Percentiles rank a stretch among this genome's conserved stretches.
Conservation (phyloP, 148 eudicot genomes). For the Chenopodium album region DNA sequence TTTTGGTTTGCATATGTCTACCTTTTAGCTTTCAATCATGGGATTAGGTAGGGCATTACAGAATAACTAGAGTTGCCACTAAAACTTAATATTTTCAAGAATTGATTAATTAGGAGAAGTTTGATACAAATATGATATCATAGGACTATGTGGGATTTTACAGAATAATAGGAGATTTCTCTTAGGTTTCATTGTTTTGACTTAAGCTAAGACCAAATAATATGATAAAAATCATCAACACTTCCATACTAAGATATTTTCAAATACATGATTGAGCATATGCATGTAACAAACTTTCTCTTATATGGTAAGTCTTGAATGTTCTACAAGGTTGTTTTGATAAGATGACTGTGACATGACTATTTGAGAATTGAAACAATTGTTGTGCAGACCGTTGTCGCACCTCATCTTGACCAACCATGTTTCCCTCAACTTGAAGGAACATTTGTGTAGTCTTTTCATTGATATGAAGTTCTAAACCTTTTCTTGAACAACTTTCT, state of each 20-base stretch:
- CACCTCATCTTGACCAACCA: background rate
- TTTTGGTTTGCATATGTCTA: background rate
- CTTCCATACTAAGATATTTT: background rate
- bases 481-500: background rate
- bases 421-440: background rate
- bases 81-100: background rate
- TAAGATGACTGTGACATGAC: background rate
- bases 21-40: background rate
- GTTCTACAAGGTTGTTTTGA: background rate
- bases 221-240: background rate
- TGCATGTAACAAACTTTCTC: background rate
- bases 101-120: too few species aligned
- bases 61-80: background rate
- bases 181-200: background rate
- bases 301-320: background rate
- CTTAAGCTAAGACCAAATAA: background rate
- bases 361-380: background rate
- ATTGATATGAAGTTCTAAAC: background rate
- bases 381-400: background rate
- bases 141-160: background rate
- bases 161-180: background rate
- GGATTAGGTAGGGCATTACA: background rate
- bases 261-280: background rate
- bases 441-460: background rate
- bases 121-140: background rate